Evolutionary conservation across 805 yeast genomes (phyloP).

Genomic region (Candida easanensis): DNA sequence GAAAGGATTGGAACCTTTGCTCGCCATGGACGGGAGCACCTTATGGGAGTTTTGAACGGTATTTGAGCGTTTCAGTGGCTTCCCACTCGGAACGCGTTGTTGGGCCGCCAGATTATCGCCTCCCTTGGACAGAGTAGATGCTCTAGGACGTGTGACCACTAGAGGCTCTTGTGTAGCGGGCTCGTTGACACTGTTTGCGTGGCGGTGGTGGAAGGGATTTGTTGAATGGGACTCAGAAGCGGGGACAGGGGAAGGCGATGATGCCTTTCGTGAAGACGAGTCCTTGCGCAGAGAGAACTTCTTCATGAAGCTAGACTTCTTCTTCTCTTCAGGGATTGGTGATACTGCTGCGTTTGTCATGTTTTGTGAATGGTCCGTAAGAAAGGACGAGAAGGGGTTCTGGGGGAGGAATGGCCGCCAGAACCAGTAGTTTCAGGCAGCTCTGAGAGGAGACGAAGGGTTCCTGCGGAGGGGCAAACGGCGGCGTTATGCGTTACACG

Average conservation of each 20-base stretch:
- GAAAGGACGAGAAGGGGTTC: not conserved
- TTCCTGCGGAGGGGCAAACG: not conserved
- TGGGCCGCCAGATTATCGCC: not conserved
- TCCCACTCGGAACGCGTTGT: not conserved
- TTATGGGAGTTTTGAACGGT: slow-evolving; percentile 4
- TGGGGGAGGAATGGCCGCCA: not conserved
- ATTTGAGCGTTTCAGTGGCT: slow-evolving; percentile 4
- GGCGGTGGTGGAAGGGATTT: not conserved
- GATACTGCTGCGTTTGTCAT: not conserved
- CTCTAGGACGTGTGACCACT: not conserved
- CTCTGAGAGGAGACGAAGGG: not conserved
- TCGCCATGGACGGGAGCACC: not conserved
- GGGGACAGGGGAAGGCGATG: not conserved
- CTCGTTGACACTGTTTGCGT: not conserved
- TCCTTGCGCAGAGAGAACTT: slow-evolving; percentile 3
- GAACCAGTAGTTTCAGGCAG: not conserved
- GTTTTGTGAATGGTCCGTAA: not conserved
- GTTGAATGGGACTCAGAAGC: not conserved
- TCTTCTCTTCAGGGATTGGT: slow-evolving; percentile 12
- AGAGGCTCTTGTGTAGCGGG: not conserved
- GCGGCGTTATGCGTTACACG: no score
- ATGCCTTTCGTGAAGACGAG: not conserved
- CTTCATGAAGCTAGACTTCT: slow-evolving; percentile 2
- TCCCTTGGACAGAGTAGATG: not conserved
- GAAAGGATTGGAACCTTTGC: slow-evolving; percentile 9